Conservation (phyloP, 1,284 basidiomycete species). For the Moesziomyces aphidis region DNA sequence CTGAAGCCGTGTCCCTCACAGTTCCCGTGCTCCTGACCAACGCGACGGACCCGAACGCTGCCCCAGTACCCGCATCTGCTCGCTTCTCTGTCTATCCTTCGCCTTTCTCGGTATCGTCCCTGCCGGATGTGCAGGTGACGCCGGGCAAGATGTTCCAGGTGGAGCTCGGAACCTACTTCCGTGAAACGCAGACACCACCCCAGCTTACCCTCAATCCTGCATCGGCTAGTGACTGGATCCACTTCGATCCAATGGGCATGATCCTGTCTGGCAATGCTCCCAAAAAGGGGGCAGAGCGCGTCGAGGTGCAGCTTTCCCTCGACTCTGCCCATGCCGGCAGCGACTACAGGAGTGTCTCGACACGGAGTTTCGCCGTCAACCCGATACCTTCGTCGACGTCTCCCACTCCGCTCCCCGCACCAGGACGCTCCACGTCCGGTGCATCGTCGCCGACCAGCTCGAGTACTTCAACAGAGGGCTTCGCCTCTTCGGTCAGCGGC, state of each 20-base stretch:
- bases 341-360: slow-evolving; percentile 10
- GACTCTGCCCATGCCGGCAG: slow-evolving; percentile 1
- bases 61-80: slow-evolving; percentile 39
- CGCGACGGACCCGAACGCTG: slow-evolving; percentile 5
- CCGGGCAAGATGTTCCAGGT: slow-evolving; percentile 38
- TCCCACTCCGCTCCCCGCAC: slow-evolving; percentile 19
- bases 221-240: slow-evolving; percentile 68
- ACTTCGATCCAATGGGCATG: slow-evolving; percentile 66
- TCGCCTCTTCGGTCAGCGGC: slow-evolving; percentile 10
- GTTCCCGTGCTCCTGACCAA: slow-evolving; percentile 75
- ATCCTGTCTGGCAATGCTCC: slow-evolving; percentile 65
- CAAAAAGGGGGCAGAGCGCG: slow-evolving; percentile 6
- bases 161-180: slow-evolving; percentile 35
- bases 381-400: slow-evolving; percentile 7
- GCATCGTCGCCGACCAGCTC: not conserved
- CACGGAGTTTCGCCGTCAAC: slow-evolving; percentile 18
- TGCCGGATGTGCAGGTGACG: slow-evolving; percentile 30
- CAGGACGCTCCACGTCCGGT: slow-evolving; percentile 1
- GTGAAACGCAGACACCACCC: slow-evolving; percentile 8
- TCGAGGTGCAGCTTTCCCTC: slow-evolving; percentile 24
- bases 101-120: slow-evolving; percentile 22
- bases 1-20: slow-evolving; percentile 58
- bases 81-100: slow-evolving; percentile 56
- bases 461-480: slow-evolving; percentile 12
- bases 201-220: slow-evolving; percentile 21